Conservation (phyloP, 2,329 filamentous ascomycete species). For the Pyrenophora teres region DNA sequence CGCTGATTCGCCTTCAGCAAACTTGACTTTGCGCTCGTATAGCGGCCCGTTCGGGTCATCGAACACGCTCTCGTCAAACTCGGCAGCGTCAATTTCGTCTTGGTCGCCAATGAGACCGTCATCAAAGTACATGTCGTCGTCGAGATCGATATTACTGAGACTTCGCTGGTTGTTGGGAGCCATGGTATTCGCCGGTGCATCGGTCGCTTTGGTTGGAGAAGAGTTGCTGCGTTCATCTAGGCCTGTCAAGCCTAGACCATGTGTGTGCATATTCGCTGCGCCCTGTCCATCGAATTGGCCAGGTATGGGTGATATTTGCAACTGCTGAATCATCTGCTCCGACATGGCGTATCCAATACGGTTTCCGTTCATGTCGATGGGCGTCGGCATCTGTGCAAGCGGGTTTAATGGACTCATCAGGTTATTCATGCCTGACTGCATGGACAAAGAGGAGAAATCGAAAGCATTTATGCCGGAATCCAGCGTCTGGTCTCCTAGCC, state of each 20-base stretch:
- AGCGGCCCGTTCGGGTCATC: conserved; percentile 57
- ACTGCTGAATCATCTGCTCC: conserved; percentile 29
- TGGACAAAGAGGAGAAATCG: conserved; percentile 41
- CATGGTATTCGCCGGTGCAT: conserved; percentile 12
- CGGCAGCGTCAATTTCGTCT: conserved; percentile 55
- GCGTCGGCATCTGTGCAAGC: conserved; percentile 31
- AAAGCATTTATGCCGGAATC: conserved; percentile 38
- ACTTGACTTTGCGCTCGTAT: conserved; percentile 56
- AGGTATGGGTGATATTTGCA: conserved; percentile 12
- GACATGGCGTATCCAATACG: conserved; percentile 43
- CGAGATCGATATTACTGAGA: conserved; percentile 26
- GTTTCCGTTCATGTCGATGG: conserved; percentile 38
- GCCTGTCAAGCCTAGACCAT: conserved; percentile 28
- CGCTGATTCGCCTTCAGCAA: conserved; percentile 22
- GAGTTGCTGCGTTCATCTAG: conserved; percentile 13
- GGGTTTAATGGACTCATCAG: conserved; percentile 22
- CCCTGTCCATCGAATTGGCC: not conserved
- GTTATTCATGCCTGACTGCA: conserved; percentile 26
- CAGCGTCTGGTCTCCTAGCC: conserved; percentile 32
- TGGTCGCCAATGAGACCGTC: conserved; percentile 64
- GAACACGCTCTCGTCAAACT: conserved; percentile 76
- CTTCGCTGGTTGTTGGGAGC: conserved; percentile 11
- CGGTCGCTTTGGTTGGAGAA: conserved; percentile 12
- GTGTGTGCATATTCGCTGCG: not conserved
- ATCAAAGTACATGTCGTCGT: conserved; percentile 71